Percentiles rank a stretch among this genome's conserved stretches.
Evolutionary conservation across 2,329 filamentous ascomycete genomes (phyloP).

Genomic region (Albifimbria verrucaria): DNA sequence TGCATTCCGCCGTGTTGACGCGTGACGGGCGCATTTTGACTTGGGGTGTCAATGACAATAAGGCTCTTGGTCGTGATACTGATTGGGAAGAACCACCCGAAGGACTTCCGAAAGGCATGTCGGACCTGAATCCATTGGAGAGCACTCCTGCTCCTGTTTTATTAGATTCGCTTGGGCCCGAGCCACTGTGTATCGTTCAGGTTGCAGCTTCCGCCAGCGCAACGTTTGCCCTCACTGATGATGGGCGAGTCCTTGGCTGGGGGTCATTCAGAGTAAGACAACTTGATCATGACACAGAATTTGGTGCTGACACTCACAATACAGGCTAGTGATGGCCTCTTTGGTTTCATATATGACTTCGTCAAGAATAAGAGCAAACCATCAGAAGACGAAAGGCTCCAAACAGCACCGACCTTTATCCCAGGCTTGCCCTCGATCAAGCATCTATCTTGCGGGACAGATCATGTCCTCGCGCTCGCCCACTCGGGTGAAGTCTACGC

Average conservation of each 20-base stretch:
- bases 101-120: conserved; percentile 24
- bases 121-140: conserved; percentile 55
- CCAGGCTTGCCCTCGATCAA: conserved; percentile 48
- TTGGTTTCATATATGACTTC: conserved; percentile 42
- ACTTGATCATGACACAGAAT: too few relatives aligned
- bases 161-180: conserved; percentile 44
- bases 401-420: conserved; percentile 40
- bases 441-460: conserved; percentile 51
- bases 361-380: not conserved
- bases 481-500: conserved; percentile 29
- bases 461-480: conserved; percentile 55
- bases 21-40: conserved; percentile 60
- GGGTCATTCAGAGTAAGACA: too few relatives aligned
- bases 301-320: too few relatives aligned
- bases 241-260: too few relatives aligned
- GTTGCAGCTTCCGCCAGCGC: conserved; percentile 58
- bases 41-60: conserved; percentile 67
- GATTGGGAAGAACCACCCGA: conserved; percentile 40
- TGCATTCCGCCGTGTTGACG: conserved; percentile 61
- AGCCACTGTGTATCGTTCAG: conserved; percentile 48
- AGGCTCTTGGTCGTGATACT: conserved; percentile 58
- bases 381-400: not conserved
- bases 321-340: conserved; percentile 42
- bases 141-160: conserved; percentile 47
- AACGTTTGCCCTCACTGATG: too few relatives aligned